phyloP scores from a whole-genome alignment of 2,329 filamentous ascomycete species.

The Aquanectria penicillioides region DNA sequence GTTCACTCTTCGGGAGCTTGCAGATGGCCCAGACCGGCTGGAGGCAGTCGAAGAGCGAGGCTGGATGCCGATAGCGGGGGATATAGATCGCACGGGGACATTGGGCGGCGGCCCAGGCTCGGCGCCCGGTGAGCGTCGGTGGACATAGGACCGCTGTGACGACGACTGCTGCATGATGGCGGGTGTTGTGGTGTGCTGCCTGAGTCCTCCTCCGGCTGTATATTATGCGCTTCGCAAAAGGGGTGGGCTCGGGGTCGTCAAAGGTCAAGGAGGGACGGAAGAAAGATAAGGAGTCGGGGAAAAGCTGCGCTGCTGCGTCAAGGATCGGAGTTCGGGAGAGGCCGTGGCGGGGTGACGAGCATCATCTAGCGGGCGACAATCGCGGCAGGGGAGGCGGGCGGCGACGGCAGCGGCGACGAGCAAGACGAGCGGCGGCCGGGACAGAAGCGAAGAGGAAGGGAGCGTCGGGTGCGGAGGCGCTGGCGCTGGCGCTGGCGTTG shows the following conservation, averaged over 20 bases:
- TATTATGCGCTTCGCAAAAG: slow-evolving; percentile 16
- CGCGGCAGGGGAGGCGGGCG: slow-evolving; percentile 19
- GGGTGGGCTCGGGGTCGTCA: slow-evolving; percentile 2
- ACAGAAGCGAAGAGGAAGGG: background rate
- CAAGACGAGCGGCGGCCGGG: slow-evolving; percentile 3
- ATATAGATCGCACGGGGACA: slow-evolving; percentile 67
- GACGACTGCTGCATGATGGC: slow-evolving; percentile 39
- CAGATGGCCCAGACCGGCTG: slow-evolving; percentile 65
- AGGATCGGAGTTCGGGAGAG: slow-evolving; percentile 34
- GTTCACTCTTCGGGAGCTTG: slow-evolving; percentile 45
- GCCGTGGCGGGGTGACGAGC: slow-evolving; percentile 40
- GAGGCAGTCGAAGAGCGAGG: slow-evolving; percentile 74
- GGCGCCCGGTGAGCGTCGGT: slow-evolving; percentile 71
- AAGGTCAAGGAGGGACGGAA: slow-evolving; percentile 8
- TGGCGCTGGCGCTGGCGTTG: slow-evolving; percentile 17
- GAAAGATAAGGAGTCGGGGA: slow-evolving; percentile 21
- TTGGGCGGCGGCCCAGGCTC: slow-evolving; percentile 68
- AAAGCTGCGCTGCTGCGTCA: slow-evolving; percentile 33
- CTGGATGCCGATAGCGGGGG: slow-evolving; percentile 68
- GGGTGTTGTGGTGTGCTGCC: slow-evolving; percentile 4
- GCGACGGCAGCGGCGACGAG: slow-evolving; percentile 13
- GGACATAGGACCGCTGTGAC: slow-evolving; percentile 62
- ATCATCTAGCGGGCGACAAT: slow-evolving; percentile 40
- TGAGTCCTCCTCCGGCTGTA: background rate
- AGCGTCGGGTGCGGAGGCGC: slow-evolving; percentile 18